phyloP scores from a whole-genome alignment of 73 alveolate species.

The Symbiodinium natans region DNA sequence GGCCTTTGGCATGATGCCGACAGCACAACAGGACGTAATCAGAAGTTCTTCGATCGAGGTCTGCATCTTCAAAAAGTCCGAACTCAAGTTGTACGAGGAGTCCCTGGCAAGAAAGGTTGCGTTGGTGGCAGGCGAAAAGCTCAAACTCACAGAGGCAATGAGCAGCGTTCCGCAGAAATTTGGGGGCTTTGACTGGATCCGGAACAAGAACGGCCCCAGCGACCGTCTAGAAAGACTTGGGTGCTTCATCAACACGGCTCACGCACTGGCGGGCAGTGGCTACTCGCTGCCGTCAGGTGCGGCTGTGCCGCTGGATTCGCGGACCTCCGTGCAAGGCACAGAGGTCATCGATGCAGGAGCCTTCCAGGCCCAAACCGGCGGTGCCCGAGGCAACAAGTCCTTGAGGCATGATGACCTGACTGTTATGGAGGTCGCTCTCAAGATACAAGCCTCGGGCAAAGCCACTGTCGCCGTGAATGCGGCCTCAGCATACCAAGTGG shows the following conservation, averaged over 20 bases:
- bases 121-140: background rate
- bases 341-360: conserved; percentile 29
- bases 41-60: conserved; percentile 49
- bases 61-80: conserved; percentile 57
- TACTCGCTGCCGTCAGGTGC: background rate
- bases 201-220: conserved; percentile 34
- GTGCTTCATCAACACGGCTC: conserved; percentile 66
- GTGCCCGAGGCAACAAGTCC: background rate
- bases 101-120: conserved; percentile 4
- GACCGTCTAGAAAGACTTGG: conserved; percentile 56
- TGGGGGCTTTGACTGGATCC: conserved; percentile 67
- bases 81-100: conserved; percentile 9
- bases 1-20: conserved; percentile 80
- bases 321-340: conserved; percentile 15
- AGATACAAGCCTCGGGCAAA: conserved; percentile 45
- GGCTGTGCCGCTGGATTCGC: background rate
- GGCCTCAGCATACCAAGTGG: conserved; percentile 69
- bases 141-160: conserved; percentile 54
- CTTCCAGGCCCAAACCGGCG: background rate
- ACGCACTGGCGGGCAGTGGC: conserved; percentile 48
- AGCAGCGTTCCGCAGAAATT: conserved; percentile 58
- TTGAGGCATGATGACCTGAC: conserved; percentile 63
- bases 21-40: conserved; percentile 38
- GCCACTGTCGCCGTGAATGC: conserved; percentile 74
- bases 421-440: conserved; percentile 73